Conservation (phyloP, 495 filamentous ascomycete species). For the Aspergillus indologenus region DNA sequence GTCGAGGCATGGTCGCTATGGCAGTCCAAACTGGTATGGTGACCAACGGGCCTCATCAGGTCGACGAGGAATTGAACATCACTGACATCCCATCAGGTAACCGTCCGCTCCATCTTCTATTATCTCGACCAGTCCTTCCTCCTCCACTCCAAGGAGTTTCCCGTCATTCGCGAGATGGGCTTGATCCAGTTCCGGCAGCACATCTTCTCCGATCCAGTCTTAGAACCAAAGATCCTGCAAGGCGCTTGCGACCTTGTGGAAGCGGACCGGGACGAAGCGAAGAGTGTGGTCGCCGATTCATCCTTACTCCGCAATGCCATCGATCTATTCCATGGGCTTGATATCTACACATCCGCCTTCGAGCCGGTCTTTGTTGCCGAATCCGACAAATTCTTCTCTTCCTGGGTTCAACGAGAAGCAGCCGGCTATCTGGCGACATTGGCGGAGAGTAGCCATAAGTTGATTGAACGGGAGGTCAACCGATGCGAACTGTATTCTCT, state of each 20-base stretch:
- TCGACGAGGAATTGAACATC: not conserved
- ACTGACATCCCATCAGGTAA: conserved; percentile 46
- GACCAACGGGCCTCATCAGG: not conserved
- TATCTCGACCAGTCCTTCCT: conserved; percentile 90
- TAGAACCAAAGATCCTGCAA: conserved; percentile 56
- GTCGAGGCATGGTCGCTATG: conserved; percentile 73
- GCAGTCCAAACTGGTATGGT: conserved; percentile 70
- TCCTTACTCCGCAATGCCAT: conserved; percentile 66
- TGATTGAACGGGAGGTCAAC: conserved; percentile 66
- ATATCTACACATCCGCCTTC: conserved; percentile 72
- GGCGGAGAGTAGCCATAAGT: conserved; percentile 58
- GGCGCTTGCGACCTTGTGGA: conserved; percentile 75
- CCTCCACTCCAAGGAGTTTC: conserved; percentile 56
- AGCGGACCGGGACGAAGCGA: conserved; percentile 59
- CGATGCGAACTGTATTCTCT: conserved; percentile 78
- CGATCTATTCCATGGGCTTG: conserved; percentile 75
- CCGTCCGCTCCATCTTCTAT: conserved; percentile 81
- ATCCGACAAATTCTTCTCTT: conserved; percentile 61
- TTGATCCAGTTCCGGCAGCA: conserved; percentile 54
- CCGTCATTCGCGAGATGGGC: conserved; percentile 58
- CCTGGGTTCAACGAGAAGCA: conserved; percentile 63
- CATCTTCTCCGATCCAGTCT: conserved; percentile 51
- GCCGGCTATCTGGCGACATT: conserved; percentile 63
- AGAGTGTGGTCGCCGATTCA: conserved; percentile 39
- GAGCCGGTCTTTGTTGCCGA: conserved; percentile 67